phyloP scores from a whole-genome alignment of 164 flowering plant species.

The Chimonanthus salicifolius region DNA sequence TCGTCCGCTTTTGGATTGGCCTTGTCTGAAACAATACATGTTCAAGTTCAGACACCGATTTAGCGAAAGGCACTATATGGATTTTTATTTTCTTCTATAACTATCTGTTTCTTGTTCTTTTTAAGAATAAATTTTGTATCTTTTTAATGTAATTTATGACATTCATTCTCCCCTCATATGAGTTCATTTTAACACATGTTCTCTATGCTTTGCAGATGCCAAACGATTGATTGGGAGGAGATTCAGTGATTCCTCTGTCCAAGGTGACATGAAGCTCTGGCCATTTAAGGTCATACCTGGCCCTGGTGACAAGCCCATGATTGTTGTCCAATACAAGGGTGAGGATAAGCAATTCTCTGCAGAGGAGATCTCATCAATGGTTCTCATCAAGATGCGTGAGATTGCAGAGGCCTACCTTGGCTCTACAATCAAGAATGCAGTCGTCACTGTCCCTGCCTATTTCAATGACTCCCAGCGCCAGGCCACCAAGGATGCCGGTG shows the following conservation, averaged over 20 bases:
- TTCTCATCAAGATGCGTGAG: conserved; percentile 58
- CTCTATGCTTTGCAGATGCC: conserved; percentile 32
- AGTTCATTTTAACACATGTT: too few relatives aligned
- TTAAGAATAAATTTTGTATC: too few relatives aligned
- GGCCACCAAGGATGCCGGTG: conserved; percentile 75
- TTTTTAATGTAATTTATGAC: too few relatives aligned
- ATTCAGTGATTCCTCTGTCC: conserved; percentile 39
- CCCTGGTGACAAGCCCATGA: conserved; percentile 53
- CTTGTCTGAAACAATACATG: too few relatives aligned
- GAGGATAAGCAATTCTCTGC: conserved; percentile 67
- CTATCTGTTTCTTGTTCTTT: too few relatives aligned
- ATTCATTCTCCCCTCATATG: too few relatives aligned
- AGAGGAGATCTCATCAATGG: conserved; percentile 70
- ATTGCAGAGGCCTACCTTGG: conserved; percentile 70
- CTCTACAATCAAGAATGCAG: conserved; percentile 49
- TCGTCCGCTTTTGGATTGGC: too few relatives aligned
- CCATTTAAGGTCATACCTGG: conserved; percentile 54
- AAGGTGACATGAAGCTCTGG: conserved; percentile 48
- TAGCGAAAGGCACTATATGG: too few relatives aligned
- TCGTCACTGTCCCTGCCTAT: conserved; percentile 70
- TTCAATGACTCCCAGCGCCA: conserved; percentile 76
- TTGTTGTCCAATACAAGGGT: conserved; percentile 44
- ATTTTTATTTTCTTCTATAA: too few relatives aligned
- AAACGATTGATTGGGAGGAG: conserved; percentile 58
- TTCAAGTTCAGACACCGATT: too few relatives aligned